Evolutionary conservation across 2,329 filamentous ascomycete species (phyloP).

Genomic region (Xylariaceae sp.): DNA sequence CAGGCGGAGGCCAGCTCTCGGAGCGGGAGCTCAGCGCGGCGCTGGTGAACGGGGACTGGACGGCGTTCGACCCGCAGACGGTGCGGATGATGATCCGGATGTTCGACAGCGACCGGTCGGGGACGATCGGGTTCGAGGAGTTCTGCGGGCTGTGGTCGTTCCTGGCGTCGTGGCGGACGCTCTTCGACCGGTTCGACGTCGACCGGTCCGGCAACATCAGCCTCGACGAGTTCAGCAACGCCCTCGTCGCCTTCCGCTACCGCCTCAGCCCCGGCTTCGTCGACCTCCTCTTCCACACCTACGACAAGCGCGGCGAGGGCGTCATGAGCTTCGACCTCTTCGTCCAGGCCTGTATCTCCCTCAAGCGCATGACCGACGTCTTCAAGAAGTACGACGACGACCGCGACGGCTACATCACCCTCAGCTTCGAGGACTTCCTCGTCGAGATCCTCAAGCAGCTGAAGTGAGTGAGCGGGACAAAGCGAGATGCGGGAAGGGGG

Average conservation of each 20-base stretch:
- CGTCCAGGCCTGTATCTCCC: slow-evolving; percentile 92
- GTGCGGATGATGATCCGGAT: slow-evolving; percentile 99
- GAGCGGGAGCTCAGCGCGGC: slow-evolving; percentile 86
- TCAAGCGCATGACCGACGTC: slow-evolving; percentile 98
- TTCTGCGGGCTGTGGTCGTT: slow-evolving; percentile 98
- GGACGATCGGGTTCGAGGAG: slow-evolving; percentile 90
- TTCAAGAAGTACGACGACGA: slow-evolving; percentile 99
- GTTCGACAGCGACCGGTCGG: slow-evolving; percentile 92
- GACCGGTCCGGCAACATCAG: slow-evolving; percentile 87
- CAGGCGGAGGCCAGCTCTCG: slow-evolving; percentile 78
- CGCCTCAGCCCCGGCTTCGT: slow-evolving; percentile 84
- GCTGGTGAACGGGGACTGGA: slow-evolving; percentile 95
- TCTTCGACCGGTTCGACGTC: slow-evolving; percentile 94
- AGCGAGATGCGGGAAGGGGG: too few relatives aligned
- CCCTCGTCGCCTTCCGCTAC: slow-evolving; percentile 91
- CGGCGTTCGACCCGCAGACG: slow-evolving; percentile 88
- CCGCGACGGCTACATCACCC: slow-evolving; percentile 86
- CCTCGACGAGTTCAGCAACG: slow-evolving; percentile 84
- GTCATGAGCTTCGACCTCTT: slow-evolving; percentile 93
- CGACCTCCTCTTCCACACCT: slow-evolving; percentile 81
- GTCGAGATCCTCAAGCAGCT: slow-evolving; percentile 68
- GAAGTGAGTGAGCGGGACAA: slow-evolving; percentile 36
- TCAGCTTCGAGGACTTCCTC: slow-evolving; percentile 82
- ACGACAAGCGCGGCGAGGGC: slow-evolving; percentile 74
- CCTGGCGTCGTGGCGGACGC: slow-evolving; percentile 86